Conservation (phyloP, 2,329 filamentous ascomycete species). For the Apiospora rasikravindrae region DNA sequence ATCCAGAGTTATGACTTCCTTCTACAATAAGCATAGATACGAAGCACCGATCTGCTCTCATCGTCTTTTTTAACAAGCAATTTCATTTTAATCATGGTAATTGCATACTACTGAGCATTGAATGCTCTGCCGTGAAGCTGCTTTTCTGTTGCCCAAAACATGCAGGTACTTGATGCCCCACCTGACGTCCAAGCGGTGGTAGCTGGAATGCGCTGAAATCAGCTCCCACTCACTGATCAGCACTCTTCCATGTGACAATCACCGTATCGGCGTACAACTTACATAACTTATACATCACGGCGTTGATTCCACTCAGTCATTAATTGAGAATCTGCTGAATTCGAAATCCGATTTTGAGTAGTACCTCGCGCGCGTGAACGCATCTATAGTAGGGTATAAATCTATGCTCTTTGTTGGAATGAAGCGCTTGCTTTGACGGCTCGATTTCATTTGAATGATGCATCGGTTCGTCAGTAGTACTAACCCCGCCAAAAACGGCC, state of each 20-base stretch:
- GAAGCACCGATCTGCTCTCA: background rate
- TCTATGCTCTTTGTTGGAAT: background rate
- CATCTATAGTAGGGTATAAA: background rate
- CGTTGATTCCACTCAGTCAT: background rate
- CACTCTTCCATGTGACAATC: constrained; percentile 13
- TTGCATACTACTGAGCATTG: background rate
- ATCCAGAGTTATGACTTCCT: background rate
- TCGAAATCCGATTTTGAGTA: background rate
- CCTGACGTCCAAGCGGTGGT: background rate
- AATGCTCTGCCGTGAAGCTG: background rate
- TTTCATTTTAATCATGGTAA: too few species aligned
- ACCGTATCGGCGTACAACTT: background rate
- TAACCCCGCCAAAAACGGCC: background rate
- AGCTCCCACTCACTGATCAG: background rate
- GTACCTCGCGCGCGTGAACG: background rate
- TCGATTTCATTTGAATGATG: background rate
- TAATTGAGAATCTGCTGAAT: background rate
- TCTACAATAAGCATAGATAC: too few species aligned
- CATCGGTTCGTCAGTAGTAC: background rate
- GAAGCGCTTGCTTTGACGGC: background rate
- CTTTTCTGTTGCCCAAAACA: background rate
- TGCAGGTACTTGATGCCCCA: background rate
- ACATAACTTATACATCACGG: background rate
- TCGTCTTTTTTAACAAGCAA: background rate
- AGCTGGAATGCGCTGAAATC: background rate